Conservation (phyloP, 495 filamentous ascomycete species). For the Neurospora sp. region DNA sequence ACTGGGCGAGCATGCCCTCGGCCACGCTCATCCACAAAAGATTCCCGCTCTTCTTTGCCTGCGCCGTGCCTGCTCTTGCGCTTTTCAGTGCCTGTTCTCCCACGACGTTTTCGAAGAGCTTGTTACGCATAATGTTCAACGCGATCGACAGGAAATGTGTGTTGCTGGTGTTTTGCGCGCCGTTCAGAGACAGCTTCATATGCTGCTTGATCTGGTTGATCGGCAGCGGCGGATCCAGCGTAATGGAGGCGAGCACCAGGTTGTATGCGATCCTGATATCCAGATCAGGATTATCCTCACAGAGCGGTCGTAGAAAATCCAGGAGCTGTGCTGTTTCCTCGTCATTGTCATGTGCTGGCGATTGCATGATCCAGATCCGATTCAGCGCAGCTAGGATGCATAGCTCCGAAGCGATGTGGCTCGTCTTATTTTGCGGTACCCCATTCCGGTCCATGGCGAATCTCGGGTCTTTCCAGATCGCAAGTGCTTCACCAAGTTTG, state of each 20-base stretch:
- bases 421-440: slow-evolving; percentile 20
- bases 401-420: slow-evolving; percentile 58
- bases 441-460: slow-evolving; percentile 42
- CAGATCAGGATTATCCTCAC: slow-evolving; percentile 55
- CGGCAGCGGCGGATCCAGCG: slow-evolving; percentile 39
- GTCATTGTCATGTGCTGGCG: slow-evolving; percentile 41
- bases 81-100: slow-evolving; percentile 88
- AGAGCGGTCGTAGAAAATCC: slow-evolving; percentile 56
- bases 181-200: slow-evolving; percentile 50
- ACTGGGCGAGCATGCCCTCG: slow-evolving; percentile 67
- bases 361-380: slow-evolving; percentile 69
- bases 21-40: slow-evolving; percentile 78
- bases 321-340: slow-evolving; percentile 45
- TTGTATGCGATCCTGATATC: slow-evolving; percentile 70
- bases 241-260: slow-evolving; percentile 60
- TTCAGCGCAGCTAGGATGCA: slow-evolving; percentile 73
- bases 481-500: slow-evolving; percentile 52
- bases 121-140: slow-evolving; percentile 73
- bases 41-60: slow-evolving; percentile 68
- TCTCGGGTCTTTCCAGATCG: slow-evolving; percentile 49
- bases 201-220: slow-evolving; percentile 69
- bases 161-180: slow-evolving; percentile 48
- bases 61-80: slow-evolving; percentile 58
- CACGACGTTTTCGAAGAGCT: slow-evolving; percentile 77
- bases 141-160: slow-evolving; percentile 73